Percentiles rank a stretch among this genome's conserved stretches.
Conservation (phyloP, 306 rosid genomes). For the Cucumis sativus region DNA sequence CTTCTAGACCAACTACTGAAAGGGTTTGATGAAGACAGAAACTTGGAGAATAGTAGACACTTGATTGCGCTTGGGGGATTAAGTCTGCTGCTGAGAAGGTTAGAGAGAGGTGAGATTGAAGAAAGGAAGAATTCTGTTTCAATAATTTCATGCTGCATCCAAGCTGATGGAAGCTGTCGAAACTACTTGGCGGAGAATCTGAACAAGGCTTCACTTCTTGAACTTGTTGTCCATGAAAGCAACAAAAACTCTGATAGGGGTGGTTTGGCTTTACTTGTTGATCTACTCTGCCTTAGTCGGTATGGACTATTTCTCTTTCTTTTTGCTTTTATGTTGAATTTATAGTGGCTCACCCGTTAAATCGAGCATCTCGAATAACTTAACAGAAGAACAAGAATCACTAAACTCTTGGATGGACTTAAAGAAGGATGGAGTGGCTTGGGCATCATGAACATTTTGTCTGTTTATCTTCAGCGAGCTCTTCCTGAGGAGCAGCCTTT, state of each 20-base stretch:
- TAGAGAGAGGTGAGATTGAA: constrained; percentile 44
- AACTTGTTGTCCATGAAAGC: constrained; percentile 47
- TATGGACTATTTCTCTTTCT: neutral
- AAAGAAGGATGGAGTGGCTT: constrained; percentile 64
- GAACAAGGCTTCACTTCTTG: constrained; percentile 38
- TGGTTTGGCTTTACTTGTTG: constrained; percentile 39
- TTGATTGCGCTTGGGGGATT: constrained; percentile 68
- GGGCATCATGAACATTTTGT: constrained; percentile 51
- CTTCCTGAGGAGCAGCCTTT: constrained; percentile 43
- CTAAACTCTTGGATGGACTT: constrained; percentile 35
- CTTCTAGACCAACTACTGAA: constrained; percentile 59
- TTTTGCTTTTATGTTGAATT: neutral
- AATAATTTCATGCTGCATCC: constrained; percentile 44
- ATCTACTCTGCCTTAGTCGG: constrained; percentile 62
- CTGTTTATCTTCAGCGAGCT: constrained; percentile 44
- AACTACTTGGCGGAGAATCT: constrained; percentile 47
- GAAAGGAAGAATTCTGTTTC: constrained; percentile 37
- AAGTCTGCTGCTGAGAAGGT: constrained; percentile 35
- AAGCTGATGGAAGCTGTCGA: constrained; percentile 70
- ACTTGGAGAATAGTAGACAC: constrained; percentile 69
- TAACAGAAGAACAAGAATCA: constrained; percentile 48
- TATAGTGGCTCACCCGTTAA: neutral
- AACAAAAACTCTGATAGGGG: constrained; percentile 22
- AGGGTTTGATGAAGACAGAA: constrained; percentile 78
- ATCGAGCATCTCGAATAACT: constrained; percentile 10